Conservation (phyloP, 1,284 basidiomycete genomes). For the Hemileia vastatrix region DNA sequence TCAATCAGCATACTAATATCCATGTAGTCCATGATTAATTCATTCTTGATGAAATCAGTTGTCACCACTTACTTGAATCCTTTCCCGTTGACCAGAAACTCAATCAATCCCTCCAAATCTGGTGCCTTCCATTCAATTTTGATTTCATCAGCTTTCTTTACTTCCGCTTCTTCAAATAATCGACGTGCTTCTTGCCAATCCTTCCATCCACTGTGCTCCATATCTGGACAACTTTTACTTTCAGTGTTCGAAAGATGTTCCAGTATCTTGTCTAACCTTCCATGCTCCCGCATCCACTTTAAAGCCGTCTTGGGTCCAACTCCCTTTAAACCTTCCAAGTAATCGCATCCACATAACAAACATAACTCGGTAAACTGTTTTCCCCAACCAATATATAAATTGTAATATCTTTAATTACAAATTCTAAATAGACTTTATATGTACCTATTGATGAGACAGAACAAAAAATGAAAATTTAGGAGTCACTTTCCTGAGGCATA, state of each 20-base stretch:
- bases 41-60: slow-evolving; percentile 11
- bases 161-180: slow-evolving; percentile 37
- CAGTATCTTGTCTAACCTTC: slow-evolving; percentile 68
- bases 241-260: slow-evolving; percentile 70
- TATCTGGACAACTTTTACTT: slow-evolving; percentile 46
- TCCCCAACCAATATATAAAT: neutral
- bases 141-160: slow-evolving; percentile 7
- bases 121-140: slow-evolving; percentile 91
- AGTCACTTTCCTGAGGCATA: slow-evolving; percentile 64
- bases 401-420: neutral
- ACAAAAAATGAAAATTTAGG: neutral
- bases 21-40: slow-evolving; percentile 3
- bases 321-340: slow-evolving; percentile 90
- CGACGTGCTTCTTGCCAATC: slow-evolving; percentile 31
- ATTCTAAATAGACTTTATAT: slow-evolving; percentile 3
- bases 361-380: slow-evolving; percentile 99
- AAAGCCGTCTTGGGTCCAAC: slow-evolving; percentile 91
- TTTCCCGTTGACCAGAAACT: slow-evolving; percentile 89
- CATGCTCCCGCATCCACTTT: slow-evolving; percentile 80
- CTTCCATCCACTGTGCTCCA: slow-evolving; percentile 43
- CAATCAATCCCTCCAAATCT: slow-evolving; percentile 83
- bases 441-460: neutral
- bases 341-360: slow-evolving; percentile 94
- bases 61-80: slow-evolving; percentile 72
- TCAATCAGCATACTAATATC: neutral